Evolutionary conservation across 1,284 basidiomycete genomes (phyloP).

Genomic region (Ceratobasidium sp.): DNA sequence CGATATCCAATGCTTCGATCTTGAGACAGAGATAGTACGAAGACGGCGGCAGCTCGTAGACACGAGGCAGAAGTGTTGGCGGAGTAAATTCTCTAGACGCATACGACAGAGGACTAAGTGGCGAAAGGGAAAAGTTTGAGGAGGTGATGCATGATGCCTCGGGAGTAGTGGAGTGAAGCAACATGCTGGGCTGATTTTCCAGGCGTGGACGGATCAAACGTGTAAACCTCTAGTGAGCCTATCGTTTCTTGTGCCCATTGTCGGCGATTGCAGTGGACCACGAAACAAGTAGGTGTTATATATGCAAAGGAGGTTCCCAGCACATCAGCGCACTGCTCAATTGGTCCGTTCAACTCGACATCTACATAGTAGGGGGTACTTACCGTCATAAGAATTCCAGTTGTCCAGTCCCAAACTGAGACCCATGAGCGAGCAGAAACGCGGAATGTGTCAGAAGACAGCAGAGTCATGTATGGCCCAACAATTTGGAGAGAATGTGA

Average conservation of each 20-base stretch:
- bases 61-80: no score
- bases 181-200: conserved; percentile 10
- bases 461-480: conserved; percentile 7
- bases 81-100: no score
- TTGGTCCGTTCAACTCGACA: neutral
- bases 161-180: conserved; percentile 25
- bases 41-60: no score
- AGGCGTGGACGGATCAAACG: neutral
- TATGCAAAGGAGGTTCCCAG: conserved; percentile 27
- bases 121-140: no score
- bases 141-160: neutral
- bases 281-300: conserved; percentile 13
- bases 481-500: conserved; percentile 25
- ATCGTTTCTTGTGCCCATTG: conserved; percentile 14
- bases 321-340: conserved; percentile 11
- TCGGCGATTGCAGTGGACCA: neutral
- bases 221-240: conserved; percentile 30
- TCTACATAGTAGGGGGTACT: neutral
- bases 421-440: neutral
- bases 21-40: no score
- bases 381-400: conserved; percentile 22
- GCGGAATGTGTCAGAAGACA: conserved; percentile 3
- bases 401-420: conserved; percentile 38
- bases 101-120: no score
- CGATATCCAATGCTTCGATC: no score